Evolutionary conservation across 1,284 basidiomycete genomes (phyloP), one percentile per base, ranked within the genome.

Genomic region (Pseudozyma sp.): DNA sequence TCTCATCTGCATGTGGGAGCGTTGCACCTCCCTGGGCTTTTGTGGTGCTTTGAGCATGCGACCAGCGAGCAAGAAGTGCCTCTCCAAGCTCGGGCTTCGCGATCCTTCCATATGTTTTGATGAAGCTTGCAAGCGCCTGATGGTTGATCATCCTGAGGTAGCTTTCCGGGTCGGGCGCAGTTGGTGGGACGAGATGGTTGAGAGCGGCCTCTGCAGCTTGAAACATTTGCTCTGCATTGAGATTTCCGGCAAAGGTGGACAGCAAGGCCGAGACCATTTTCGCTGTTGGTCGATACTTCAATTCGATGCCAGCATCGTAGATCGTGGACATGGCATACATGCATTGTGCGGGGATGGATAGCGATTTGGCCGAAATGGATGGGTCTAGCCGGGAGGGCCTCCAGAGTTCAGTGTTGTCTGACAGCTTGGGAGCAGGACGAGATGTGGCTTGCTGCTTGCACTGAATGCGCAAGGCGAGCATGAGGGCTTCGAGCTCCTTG

Each of bases 261-360:
- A 76, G 59, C 56, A 69, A 59, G 43, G 70, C 52, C 13, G 74
- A 66, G 18, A 64, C 44, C 59, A 72, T 63, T 48, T 48, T 63
- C 5, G 58, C 49, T 18, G 69, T 65, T 11, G 65, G 65, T 10
- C 18, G 35, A 6, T 44, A 34, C 1, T 45, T 39, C 8, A 14
- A 55, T 21, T 63, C 42, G 34, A 70, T 18, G 31, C 59, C 62
- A 13, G 48, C 53, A 25, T 76, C 74, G 48, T 61, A 76, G 56
- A 76, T 61, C 39, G 57, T 54, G 7, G 70, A 49, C 45, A 76
- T 72, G 40, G 74, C 74, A 35, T 69, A 69, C 48, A 69, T 54
- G 59, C 74, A 72, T 47, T 76, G 74, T 8, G 48, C 25, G 4
- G 63, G 60, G 40, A 76, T 63, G 10, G 70, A 49, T 0, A 76